Base-by-base conservation (phyloP, 139 green algal species). In the Dunaliella primolecta region DNA sequence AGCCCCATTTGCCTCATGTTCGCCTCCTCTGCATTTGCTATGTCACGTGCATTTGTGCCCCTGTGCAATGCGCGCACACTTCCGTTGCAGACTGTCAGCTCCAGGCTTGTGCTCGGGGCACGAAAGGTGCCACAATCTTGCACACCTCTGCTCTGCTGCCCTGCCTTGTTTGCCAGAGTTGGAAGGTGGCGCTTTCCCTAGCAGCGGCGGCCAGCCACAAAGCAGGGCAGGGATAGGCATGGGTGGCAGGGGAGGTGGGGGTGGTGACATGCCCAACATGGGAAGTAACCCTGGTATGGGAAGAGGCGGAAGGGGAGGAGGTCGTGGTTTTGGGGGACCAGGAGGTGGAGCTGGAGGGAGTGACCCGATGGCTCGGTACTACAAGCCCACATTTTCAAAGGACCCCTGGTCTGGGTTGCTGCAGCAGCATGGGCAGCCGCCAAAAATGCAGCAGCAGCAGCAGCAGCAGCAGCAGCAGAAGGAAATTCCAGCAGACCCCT, bases 351-450 rank as follows among this genome's bases (percentile, higher is more conserved):
- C 46, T 15, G 78, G 71, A 7, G 81, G 84, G 15, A 77, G 55
- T 21, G 46, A 81, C 34, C 33, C 77, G 29, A 87, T 87, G 34
- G 24, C 29, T 0, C 3, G 83, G 11, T 90, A 86, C 38, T 90
- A 87, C 71, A 90, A 86, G 84, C 84, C 81, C 29, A 75, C 81
- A 0, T 90, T 90, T 37, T 78, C 83, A 36, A n/a, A 78, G 24
- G 84, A 90, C 38, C 87, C 87, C 23, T 90, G 87, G 87, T 77
- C 38, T 29, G 31, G 34, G 20, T 77, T 84, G 71, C 31, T 36
- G 71, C 75, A 64, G 46, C 46, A 64, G 46, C 46, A 64, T 25
- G 46, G 46, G 46, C 46, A 15, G 46, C 46, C 15, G 46, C 46
- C 15, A 15, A 64, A 64, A 25, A 15, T 7, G 46, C 46, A 25